Base-by-base conservation (phyloP, 192 early-diverging fungal species). In the Phycomyces blakesleeanus region DNA sequence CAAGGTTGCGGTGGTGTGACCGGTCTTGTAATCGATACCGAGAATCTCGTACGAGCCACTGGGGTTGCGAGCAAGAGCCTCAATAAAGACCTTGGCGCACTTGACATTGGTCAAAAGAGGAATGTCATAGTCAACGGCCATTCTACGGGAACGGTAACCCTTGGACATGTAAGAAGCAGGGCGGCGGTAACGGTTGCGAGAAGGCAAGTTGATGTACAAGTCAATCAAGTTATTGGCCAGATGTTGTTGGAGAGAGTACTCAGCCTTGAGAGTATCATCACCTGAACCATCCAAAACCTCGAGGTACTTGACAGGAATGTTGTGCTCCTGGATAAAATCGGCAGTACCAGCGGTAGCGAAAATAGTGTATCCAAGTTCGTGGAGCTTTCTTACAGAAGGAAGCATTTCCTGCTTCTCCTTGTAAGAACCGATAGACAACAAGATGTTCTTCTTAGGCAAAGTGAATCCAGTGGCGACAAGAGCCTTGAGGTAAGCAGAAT, bases 21-120 rank as follows among this genome's bases (percentile, higher is more conserved):
- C 91, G 38, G 91, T 89, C 76, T 97, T 90, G 78, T 87, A 97
- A 77, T 98, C 97, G 61, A 94, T 86, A 55, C 85, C 75, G 22
- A 83, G 74, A 18, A 98, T 84, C 61, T 96, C 91, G 77, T 83
- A 70, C 7, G 29, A 34, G 29, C 29, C 29, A 12, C 76, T 78
- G 49, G 66, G 78, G 41, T 60, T 60, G 49, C 95, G 88, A 18
- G 90, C 86, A 61, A 97, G 79, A 3, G 97, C 97, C 79, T 98
- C 97, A 47, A 98, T 78, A 60, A 98, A 98, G 60, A 98, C 76
- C 83, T 97, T 97, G 69, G 97, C 97, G 72, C 95, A 97, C 81
- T 98, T 98, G 84, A 98, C 85, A 68, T 98, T 98, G 71, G 97
- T 98, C 73, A 98, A 95, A 67, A 98, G 79, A 9, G 97, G 97